Conservation (phyloP, 176 grass and related monocot genomes). For the Eragrostis curvula region DNA sequence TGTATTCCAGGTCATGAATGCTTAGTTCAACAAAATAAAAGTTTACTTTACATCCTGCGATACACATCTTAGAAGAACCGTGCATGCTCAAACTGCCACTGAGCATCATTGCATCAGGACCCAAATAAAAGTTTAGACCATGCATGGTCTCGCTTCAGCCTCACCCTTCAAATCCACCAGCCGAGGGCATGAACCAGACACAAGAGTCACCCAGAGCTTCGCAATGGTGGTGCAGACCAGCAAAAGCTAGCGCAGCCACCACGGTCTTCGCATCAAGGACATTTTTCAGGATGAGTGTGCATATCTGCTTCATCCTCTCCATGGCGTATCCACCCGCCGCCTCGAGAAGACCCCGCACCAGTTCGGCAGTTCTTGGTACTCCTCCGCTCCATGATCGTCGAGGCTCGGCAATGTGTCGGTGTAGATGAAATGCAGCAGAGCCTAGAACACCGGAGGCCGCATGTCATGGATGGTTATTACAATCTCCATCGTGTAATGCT, state of each 20-base stretch:
- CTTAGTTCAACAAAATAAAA: too few species aligned
- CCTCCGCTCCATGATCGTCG: slow-evolving; percentile 2
- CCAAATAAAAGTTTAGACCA: too few species aligned
- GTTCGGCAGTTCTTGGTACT: not conserved
- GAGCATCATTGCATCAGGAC: too few species aligned
- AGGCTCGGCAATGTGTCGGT: slow-evolving; percentile 30
- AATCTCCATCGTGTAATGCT: not conserved
- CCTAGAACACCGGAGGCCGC: slow-evolving; percentile 41
- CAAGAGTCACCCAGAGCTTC: not conserved
- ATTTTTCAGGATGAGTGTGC: slow-evolving; percentile 13
- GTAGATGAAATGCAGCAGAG: slow-evolving; percentile 50
- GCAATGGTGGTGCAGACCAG: not conserved
- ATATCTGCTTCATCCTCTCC: slow-evolving; percentile 37
- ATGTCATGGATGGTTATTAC: slow-evolving; percentile 33
- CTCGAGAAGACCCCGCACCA: slow-evolving; percentile 26
- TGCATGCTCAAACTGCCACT: too few species aligned
- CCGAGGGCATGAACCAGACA: not conserved
- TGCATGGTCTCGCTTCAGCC: too few species aligned
- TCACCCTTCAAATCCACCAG: not conserved
- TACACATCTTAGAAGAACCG: too few species aligned
- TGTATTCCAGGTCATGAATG: too few species aligned
- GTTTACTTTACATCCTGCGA: too few species aligned
- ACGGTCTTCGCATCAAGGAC: slow-evolving; percentile 30
- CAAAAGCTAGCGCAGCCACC: slow-evolving; percentile 12
- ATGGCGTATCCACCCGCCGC: slow-evolving; percentile 40